These are phyloP conservation scores for Stellera chamaejasme DNA, from an alignment of 345 rosid species.

Conservation along the genomic window DNA sequence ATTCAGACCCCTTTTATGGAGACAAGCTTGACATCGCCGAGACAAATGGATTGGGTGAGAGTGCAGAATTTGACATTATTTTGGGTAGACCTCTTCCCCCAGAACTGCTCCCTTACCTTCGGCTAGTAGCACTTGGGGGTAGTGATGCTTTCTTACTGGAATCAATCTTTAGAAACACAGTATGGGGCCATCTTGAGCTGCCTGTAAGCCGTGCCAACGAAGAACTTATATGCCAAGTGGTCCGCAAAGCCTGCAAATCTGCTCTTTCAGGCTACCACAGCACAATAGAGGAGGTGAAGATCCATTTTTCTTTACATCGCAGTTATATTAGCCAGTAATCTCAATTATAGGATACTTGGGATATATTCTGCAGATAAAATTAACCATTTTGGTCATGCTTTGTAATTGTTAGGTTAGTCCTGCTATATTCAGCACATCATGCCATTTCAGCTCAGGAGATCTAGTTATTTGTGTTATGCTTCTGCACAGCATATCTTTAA, in stretches of 20 bases:
- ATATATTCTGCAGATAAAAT: too few relatives aligned
- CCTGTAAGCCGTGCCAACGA: slow-evolving; percentile 79
- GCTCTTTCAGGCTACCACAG: slow-evolving; percentile 70
- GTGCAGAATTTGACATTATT: slow-evolving; percentile 63
- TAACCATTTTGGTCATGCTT: too few relatives aligned
- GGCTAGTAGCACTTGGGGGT: slow-evolving; percentile 83
- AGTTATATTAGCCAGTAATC: not conserved
- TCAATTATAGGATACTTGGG: too few relatives aligned
- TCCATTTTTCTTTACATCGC: not conserved
- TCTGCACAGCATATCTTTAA: too few relatives aligned
- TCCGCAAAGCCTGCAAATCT: slow-evolving; percentile 77
- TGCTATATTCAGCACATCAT: too few relatives aligned
- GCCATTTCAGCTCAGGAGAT: too few relatives aligned
- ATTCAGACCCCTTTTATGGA: slow-evolving; percentile 58
- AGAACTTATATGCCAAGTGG: slow-evolving; percentile 74
- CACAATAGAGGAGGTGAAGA: slow-evolving; percentile 68
- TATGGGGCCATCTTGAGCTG: slow-evolving; percentile 89
- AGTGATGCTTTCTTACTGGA: slow-evolving; percentile 76
- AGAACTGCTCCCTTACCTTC: slow-evolving; percentile 63
- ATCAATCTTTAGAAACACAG: slow-evolving; percentile 66
- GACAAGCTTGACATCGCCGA: slow-evolving; percentile 86
- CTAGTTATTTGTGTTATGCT: too few relatives aligned
- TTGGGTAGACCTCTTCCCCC: slow-evolving; percentile 64
- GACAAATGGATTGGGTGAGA: slow-evolving; percentile 62
- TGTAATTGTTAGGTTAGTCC: too few relatives aligned